Evolutionary conservation across 1,139 yeast species (phyloP), one percentile per base, ranked within the genome.

Genomic region (Pichia sp.): DNA sequence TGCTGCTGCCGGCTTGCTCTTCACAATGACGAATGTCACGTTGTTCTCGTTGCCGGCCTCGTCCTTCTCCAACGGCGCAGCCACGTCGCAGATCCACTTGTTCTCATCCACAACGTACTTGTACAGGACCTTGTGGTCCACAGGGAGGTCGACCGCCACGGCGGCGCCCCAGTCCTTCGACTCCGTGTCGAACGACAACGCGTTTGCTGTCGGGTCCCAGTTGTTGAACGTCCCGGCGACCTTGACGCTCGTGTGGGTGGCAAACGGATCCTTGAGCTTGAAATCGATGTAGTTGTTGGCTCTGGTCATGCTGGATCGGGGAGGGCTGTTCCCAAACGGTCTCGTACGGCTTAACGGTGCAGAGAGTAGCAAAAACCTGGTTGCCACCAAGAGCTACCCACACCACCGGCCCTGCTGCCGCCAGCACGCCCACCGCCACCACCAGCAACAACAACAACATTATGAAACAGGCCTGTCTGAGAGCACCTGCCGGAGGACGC

Each of bases 41-140:
- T 64, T 64, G 41, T 64, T 64, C n/a, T 51, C 50, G 28, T 55
- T 59, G 0, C 66, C 65, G 9, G 49, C 37, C 4, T 18, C 54
- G 48, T 64, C 67, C 1, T 44, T 41, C 48, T 62, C 67, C 7
- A 42, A 30, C 2, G 62, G 58, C 21, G 52, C 48, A 3, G 43
- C 13, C 1, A 25, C 41, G 48, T 62, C 60, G 49, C 60, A 59
- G 6, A 62, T 45, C 68, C 68, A 65, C 8, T 53, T 52, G 2
- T 39, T 23, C 1, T 52, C 58, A 46, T 63, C 54, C 8, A 57
- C 55, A 6, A 65, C 62, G 48, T 60, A 65, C 47, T 65, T 65
- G 52, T 61, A 65, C 19, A 51, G 42, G 19, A 62, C 47, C 44
- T 62, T 62, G 6, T 57, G 56, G 31, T 54, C 50, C 9, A 37